phyloP scores from a whole-genome alignment of 495 filamentous ascomycete genomes.

The Xylaria intraflava region DNA sequence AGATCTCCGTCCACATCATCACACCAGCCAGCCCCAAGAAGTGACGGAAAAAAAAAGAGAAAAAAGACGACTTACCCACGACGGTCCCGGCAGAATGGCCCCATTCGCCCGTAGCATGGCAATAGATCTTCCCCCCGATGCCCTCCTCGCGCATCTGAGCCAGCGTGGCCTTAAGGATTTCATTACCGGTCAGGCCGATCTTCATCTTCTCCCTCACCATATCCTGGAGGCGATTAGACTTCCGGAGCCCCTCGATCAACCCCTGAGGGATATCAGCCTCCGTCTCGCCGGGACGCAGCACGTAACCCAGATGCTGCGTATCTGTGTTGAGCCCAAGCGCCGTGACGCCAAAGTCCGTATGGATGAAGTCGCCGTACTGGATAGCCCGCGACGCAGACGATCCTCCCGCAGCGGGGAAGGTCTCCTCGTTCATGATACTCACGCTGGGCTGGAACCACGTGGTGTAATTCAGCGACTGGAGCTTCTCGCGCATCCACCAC shows the following conservation, averaged over 20 bases:
- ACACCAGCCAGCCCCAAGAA: neutral
- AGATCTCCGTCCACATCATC: too few relatives aligned
- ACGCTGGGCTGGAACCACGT: slow-evolving; percentile 45
- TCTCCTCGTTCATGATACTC: slow-evolving; percentile 27
- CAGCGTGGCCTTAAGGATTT: slow-evolving; percentile 30
- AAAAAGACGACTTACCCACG: slow-evolving; percentile 29
- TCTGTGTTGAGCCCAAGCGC: slow-evolving; percentile 44
- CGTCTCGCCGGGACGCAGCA: slow-evolving; percentile 37
- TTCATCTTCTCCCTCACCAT: slow-evolving; percentile 39
- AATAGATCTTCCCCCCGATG: slow-evolving; percentile 41
- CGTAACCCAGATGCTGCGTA: slow-evolving; percentile 44
- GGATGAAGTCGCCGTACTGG: slow-evolving; percentile 36
- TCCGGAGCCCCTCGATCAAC: slow-evolving; percentile 33
- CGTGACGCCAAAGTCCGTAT: slow-evolving; percentile 43
- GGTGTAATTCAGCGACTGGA: slow-evolving; percentile 41
- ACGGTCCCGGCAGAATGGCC: slow-evolving; percentile 42
- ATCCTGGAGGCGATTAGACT: slow-evolving; percentile 40
- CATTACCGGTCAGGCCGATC: slow-evolving; percentile 34
- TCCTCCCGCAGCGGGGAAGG: slow-evolving; percentile 12
- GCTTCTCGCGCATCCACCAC: slow-evolving; percentile 42
- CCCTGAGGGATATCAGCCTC: slow-evolving; percentile 33
- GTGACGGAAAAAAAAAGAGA: neutral
- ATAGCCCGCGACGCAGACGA: slow-evolving; percentile 18
- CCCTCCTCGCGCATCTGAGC: slow-evolving; percentile 35
- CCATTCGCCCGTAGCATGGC: slow-evolving; percentile 46